phyloP scores from a whole-genome alignment of 2,329 filamentous ascomycete genomes.

The Rhinocladiella mackenziei region DNA sequence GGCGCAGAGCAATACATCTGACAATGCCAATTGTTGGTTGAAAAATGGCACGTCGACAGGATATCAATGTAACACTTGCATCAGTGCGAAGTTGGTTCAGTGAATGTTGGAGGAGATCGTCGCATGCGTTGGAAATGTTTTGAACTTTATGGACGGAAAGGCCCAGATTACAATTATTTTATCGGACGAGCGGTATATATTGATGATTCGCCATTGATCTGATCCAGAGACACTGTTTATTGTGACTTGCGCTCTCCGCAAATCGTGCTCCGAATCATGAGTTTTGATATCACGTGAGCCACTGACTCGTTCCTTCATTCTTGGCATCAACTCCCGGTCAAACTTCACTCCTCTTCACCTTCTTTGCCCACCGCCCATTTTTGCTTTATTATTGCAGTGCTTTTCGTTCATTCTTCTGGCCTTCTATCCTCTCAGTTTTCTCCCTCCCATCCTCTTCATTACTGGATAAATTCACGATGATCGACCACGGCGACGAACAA shows the following conservation, averaged over 20 bases:
- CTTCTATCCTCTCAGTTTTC: not conserved
- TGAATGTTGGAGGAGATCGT: conserved; percentile 1
- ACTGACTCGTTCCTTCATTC: too few species aligned
- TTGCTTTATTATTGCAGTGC: too few species aligned
- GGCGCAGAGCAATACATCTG: conserved; percentile 9
- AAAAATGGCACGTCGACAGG: conserved; percentile 17
- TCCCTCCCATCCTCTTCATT: too few species aligned
- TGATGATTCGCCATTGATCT: too few species aligned
- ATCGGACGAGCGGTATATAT: too few species aligned
- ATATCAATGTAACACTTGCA: conserved; percentile 18
- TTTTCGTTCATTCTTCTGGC: too few species aligned
- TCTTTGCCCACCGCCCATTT: not conserved
- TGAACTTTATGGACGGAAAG: too few species aligned
- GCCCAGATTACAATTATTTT: too few species aligned
- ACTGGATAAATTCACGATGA: conserved; percentile 28
- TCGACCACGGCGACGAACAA: conserved; percentile 22
- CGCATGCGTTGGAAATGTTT: too few species aligned
- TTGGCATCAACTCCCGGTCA: not conserved
- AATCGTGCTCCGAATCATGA: too few species aligned
- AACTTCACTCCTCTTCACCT: not conserved
- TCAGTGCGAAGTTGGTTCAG: conserved; percentile 7
- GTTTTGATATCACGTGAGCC: not conserved
- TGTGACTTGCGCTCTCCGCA: too few species aligned
- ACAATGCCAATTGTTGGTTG: conserved; percentile 21
- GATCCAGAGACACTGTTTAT: too few species aligned